Evolutionary conservation across 2,329 filamentous ascomycete genomes (phyloP).

Genomic region (Fusarium agapanthi): DNA sequence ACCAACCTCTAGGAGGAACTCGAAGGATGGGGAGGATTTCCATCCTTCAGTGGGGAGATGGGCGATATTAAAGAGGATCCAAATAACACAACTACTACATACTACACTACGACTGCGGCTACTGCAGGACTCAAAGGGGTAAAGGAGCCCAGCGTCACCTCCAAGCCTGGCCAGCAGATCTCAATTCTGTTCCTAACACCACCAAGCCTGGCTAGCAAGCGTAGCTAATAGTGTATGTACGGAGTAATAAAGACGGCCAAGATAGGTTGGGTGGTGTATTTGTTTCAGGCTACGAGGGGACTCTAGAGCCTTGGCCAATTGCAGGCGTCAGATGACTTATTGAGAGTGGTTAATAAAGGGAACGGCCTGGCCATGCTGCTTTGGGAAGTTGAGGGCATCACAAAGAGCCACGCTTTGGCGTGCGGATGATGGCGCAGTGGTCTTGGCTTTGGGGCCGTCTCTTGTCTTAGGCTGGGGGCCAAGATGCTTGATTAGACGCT

Average conservation of each 20-base stretch:
- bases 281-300: constrained; percentile 30
- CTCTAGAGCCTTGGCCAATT: constrained; percentile 11
- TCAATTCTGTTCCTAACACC: constrained; percentile 27
- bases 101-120: not conserved
- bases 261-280: constrained; percentile 14
- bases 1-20: constrained; percentile 33
- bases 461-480: constrained; percentile 7
- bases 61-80: constrained; percentile 32
- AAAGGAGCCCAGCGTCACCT: constrained; percentile 17
- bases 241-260: not conserved
- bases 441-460: constrained; percentile 2
- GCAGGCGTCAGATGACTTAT: constrained; percentile 16
- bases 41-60: constrained; percentile 2
- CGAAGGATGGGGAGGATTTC: not conserved
- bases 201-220: not conserved
- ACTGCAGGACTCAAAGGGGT: not conserved
- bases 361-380: constrained; percentile 7
- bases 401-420: constrained; percentile 28
- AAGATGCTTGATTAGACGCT: constrained; percentile 27
- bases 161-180: constrained; percentile 32
- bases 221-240: not conserved
- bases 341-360: constrained; percentile 1
- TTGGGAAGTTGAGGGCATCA: constrained; percentile 16
- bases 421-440: constrained; percentile 20
- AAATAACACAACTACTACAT: not conserved